Conservation (phyloP, 495 filamentous ascomycete species). For the Parathielavia appendiculata region DNA sequence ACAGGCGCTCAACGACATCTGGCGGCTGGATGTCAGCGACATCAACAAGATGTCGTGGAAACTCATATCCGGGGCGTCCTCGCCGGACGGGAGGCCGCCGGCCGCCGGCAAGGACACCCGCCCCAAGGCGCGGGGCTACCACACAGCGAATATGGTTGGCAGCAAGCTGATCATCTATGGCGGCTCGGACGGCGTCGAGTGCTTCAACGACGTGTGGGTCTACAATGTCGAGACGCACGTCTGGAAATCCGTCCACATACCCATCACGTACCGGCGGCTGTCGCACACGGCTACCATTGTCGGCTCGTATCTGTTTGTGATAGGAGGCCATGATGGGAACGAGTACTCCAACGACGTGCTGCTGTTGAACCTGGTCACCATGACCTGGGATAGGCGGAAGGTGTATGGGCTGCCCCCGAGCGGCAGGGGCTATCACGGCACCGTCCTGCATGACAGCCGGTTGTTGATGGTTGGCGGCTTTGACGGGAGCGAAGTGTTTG, state of each 20-base stretch:
- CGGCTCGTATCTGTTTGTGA: conserved; percentile 60
- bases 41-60: conserved; percentile 59
- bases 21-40: conserved; percentile 60
- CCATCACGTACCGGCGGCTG: conserved; percentile 52
- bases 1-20: conserved; percentile 61
- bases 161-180: conserved; percentile 63
- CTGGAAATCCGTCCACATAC: conserved; percentile 51
- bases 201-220: conserved; percentile 64
- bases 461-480: conserved; percentile 59
- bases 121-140: conserved; percentile 59
- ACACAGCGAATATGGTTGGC: conserved; percentile 66
- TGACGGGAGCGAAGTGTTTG: conserved; percentile 59
- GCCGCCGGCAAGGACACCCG: conserved; percentile 28
- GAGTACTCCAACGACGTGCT: conserved; percentile 63
- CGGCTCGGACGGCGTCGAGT: conserved; percentile 60
- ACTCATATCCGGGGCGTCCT: conserved; percentile 44
- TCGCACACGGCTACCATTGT: conserved; percentile 62
- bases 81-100: conserved; percentile 12
- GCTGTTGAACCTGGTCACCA: conserved; percentile 61
- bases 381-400: conserved; percentile 59
- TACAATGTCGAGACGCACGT: conserved; percentile 55
- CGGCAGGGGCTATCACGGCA: conserved; percentile 59
- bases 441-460: conserved; percentile 56
- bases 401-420: conserved; percentile 59
- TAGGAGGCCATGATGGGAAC: conserved; percentile 62